A percentile compares a stretch with the other conserved stretches of the same genome.
Evolutionary conservation across 2,329 filamentous ascomycete species (phyloP).

Genomic region (Colletotrichum noveboracense): DNA sequence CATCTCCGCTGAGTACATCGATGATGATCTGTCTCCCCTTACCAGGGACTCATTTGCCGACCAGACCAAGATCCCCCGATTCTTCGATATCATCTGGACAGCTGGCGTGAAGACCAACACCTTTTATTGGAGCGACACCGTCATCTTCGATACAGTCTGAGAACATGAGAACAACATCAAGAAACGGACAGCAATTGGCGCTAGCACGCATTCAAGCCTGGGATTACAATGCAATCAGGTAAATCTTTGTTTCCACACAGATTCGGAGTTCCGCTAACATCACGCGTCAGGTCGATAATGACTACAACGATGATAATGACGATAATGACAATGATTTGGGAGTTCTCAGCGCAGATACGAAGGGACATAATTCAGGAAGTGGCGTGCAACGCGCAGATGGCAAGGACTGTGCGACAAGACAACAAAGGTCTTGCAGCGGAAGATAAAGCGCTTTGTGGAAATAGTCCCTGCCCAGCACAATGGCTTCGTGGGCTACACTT

Average conservation of each 20-base stretch:
- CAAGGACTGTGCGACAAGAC: neutral
- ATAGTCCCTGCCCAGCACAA: neutral
- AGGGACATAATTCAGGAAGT: neutral
- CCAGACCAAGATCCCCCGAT: neutral
- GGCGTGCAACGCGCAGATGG: neutral
- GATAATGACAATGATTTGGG: neutral
- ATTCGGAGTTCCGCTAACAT: neutral
- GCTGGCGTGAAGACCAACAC: neutral
- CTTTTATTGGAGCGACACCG: neutral
- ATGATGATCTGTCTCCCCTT: neutral
- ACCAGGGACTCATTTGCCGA: neutral
- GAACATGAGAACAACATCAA: neutral
- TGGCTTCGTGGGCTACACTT: neutral
- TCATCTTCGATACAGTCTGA: neutral
- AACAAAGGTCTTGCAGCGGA: neutral
- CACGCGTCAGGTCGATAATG: neutral
- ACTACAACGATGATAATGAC: neutral
- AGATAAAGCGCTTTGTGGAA: neutral
- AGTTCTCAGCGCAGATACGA: neutral
- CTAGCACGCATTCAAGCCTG: neutral
- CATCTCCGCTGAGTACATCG: neutral
- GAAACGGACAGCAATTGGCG: fast-evolving
- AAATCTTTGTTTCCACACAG: neutral
- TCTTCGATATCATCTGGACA: neutral
- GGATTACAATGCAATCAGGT: neutral